Conservation (phyloP, 148 eudicot species). For the Simmondsia chinensis region DNA sequence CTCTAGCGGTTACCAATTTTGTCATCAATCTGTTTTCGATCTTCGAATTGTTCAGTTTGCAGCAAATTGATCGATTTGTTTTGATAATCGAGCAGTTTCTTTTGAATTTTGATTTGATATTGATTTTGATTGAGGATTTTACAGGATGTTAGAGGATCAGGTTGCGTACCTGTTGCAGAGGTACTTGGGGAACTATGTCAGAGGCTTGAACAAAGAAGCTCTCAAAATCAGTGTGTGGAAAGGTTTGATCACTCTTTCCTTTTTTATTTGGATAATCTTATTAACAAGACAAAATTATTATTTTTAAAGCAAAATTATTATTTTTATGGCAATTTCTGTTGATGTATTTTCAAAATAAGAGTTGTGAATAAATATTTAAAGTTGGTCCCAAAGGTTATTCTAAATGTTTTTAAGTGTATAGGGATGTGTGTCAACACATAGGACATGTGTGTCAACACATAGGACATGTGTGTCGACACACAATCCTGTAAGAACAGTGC, state of each 20-base stretch:
- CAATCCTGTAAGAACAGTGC: too few relatives aligned
- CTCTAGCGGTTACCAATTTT: neutral
- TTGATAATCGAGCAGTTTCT: neutral
- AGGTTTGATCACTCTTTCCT: slow-evolving; percentile 30
- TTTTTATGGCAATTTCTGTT: too few relatives aligned
- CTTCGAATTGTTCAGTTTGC: neutral
- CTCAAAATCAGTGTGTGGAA: slow-evolving; percentile 96
- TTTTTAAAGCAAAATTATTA: too few relatives aligned
- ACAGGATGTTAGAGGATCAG: slow-evolving; percentile 89
- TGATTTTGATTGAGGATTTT: neutral
- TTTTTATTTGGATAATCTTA: neutral
- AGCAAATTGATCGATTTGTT: neutral
- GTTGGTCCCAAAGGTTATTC: too few relatives aligned
- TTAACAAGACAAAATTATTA: neutral
- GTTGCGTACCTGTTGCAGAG: slow-evolving; percentile 82
- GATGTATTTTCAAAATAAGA: too few relatives aligned
- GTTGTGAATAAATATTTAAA: too few relatives aligned
- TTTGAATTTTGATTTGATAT: neutral
- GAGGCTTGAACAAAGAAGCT: slow-evolving; percentile 89
- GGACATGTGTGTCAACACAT: too few relatives aligned
- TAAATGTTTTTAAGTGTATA: too few relatives aligned
- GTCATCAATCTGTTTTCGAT: neutral
- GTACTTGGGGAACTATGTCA: slow-evolving; percentile 87
- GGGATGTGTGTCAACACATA: too few relatives aligned
- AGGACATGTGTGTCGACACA: too few relatives aligned